Evolutionary conservation across 345 rosid genomes (phyloP).

Genomic region (Eutrema japonicum): DNA sequence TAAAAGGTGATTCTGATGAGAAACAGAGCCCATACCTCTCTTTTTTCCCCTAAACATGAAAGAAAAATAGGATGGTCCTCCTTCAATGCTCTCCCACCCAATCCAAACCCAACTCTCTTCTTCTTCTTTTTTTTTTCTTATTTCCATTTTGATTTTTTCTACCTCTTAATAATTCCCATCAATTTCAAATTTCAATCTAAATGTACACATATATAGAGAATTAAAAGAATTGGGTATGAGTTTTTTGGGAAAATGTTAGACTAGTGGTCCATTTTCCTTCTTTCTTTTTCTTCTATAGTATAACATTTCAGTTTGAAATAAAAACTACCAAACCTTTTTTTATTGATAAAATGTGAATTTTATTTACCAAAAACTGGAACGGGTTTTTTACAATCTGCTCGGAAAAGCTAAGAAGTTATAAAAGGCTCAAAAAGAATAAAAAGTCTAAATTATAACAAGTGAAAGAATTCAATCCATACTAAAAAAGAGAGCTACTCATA

Average conservation of each 20-base stretch:
- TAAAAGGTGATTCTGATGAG: constrained; percentile 42
- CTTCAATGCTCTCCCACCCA: constrained; percentile 45
- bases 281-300: constrained; percentile 39
- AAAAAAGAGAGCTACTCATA: too few species aligned
- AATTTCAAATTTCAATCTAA: constrained; percentile 27
- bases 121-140: background rate
- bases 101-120: constrained; percentile 38
- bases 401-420: too few species aligned
- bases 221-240: constrained; percentile 32
- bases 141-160: background rate
- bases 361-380: too few species aligned
- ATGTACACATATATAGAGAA: constrained; percentile 16
- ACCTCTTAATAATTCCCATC: constrained; percentile 16
- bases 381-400: too few species aligned
- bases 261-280: constrained; percentile 49
- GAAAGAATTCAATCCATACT: too few species aligned
- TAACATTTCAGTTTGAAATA: constrained; percentile 45
- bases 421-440: too few species aligned
- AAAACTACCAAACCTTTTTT: constrained; percentile 49
- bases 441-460: too few species aligned
- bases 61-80: constrained; percentile 50
- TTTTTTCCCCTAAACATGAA: constrained; percentile 45
- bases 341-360: too few species aligned
- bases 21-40: constrained; percentile 46
- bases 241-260: constrained; percentile 45